These are phyloP conservation scores for Trichoderma atroviride DNA, from an alignment of 2,329 filamentous ascomycete species.

Conservation along the genomic window DNA sequence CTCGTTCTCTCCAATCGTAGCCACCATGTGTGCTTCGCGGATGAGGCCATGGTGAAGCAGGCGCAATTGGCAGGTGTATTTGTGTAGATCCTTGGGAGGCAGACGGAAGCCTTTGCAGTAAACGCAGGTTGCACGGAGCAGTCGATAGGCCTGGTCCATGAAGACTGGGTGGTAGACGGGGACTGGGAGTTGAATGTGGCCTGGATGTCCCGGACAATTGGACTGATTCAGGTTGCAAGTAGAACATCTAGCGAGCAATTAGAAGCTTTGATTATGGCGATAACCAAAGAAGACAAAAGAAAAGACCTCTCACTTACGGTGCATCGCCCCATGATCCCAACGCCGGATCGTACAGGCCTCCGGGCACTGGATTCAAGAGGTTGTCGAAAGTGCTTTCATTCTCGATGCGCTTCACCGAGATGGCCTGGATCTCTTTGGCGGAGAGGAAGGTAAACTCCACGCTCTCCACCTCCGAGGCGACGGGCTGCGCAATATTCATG, in stretches of 20 bases:
- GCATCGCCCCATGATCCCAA: conserved; percentile 88
- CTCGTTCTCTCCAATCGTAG: conserved; percentile 52
- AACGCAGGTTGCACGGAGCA: conserved; percentile 83
- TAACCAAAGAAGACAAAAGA: conserved; percentile 14
- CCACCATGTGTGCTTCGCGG: conserved; percentile 64
- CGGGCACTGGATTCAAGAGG: conserved; percentile 83
- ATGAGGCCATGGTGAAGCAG: conserved; percentile 84
- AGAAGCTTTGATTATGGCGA: conserved; percentile 1
- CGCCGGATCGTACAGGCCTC: conserved; percentile 89
- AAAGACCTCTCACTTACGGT: conserved; percentile 57
- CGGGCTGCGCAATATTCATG: conserved; percentile 78
- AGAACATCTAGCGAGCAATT: conserved; percentile 66
- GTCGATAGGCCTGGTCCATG: conserved; percentile 84
- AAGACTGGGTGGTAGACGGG: conserved; percentile 97
- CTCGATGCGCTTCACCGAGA: conserved; percentile 93
- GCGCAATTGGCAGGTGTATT: conserved; percentile 80
- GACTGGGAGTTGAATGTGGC: conserved; percentile 91
- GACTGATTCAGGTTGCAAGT: conserved; percentile 85
- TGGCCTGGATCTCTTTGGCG: conserved; percentile 76
- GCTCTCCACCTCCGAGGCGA: conserved; percentile 79
- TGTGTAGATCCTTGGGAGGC: conserved; percentile 73
- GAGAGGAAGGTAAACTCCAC: conserved; percentile 90
- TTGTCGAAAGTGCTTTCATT: conserved; percentile 94
- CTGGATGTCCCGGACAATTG: conserved; percentile 87
- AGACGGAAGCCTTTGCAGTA: conserved; percentile 90